Evolutionary conservation across 768 basidiomycete genomes (phyloP), one percentile per base, ranked within the genome.

Genomic region (Fistulinella prunicolor): DNA sequence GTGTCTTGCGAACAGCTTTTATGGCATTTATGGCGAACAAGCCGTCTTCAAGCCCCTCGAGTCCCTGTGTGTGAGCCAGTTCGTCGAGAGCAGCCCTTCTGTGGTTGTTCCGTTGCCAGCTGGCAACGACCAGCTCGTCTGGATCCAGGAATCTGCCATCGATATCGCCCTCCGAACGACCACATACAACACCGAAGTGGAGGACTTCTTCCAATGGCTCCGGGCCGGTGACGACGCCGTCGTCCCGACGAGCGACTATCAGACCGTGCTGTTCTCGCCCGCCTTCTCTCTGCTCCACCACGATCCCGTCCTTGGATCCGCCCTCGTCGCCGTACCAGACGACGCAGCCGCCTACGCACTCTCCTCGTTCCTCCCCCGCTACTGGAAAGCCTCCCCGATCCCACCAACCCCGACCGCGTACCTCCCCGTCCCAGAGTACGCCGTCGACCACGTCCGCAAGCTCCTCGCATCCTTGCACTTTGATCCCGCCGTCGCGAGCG

Each of bases 381-480:
- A 80, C 70, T 87, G 88, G 80, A 88, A 81, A 53, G 77, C 85
- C 8, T 79, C 79, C 14, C 71, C 81, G 2, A 67, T 94, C 10
- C 83, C 88, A 3, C 40, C 61, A 4, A 50, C 56, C 1, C 81
- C 85, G 9, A 55, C 75, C 4, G 39, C 76, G 0, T 77, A 75
- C 59, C 51, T 76, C 16, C 77, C 86, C 20, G 83, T 93, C 19
- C 80, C 83, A 1, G 53, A 73, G 14, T 60, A 75, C 7, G 79
- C 82, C 16, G 62, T 82, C 24, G 69, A 76, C 4, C 76, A 77
- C 50, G 74, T 92, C 35, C 72, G 77, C 42, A 62, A 74, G 16
- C 72, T 90, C 51, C 77, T 91, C 22, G 57, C 69, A 3, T 64
- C 70, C 9, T 70, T 92, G 45, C 77, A 75, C 58, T 93, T 91